A percentile compares a stretch with the other conserved stretches of the same genome.
Conservation (phyloP, 2,329 filamentous ascomycete species). For the Fusarium cicatricum region DNA sequence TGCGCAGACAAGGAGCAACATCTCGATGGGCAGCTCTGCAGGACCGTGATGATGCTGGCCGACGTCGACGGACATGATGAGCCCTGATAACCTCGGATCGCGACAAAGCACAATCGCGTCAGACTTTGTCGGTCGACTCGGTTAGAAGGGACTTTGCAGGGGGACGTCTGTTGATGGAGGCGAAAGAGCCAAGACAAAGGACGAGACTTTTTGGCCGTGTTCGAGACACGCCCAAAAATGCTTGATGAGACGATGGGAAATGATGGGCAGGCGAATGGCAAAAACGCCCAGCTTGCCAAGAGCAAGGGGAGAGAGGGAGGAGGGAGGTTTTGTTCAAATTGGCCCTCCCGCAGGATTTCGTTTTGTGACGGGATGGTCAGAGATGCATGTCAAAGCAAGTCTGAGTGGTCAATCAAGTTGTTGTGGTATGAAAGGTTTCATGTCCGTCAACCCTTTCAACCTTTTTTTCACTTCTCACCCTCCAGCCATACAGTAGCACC, state of each 20-base stretch:
- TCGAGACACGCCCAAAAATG: slow-evolving; percentile 19
- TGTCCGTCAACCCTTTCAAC: too few relatives aligned
- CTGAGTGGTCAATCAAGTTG: slow-evolving; percentile 5
- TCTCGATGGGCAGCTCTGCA: neutral
- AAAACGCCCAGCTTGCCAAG: slow-evolving; percentile 34
- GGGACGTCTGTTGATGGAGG: slow-evolving; percentile 12
- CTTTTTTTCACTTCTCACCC: too few relatives aligned
- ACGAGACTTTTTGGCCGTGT: neutral
- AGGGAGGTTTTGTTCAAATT: slow-evolving; percentile 7
- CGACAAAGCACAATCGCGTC: neutral
- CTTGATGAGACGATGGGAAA: neutral
- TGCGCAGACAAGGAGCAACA: neutral
- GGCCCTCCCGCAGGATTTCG: slow-evolving; percentile 12
- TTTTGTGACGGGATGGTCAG: slow-evolving; percentile 3
- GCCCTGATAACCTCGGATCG: slow-evolving; percentile 25
- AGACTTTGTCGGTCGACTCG: slow-evolving; percentile 7
- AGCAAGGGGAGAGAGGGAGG: neutral
- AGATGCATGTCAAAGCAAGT: slow-evolving; percentile 1
- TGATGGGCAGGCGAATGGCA: slow-evolving; percentile 5
- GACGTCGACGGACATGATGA: slow-evolving; percentile 2
- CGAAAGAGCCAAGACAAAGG: slow-evolving; percentile 22
- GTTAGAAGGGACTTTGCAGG: slow-evolving; percentile 16
- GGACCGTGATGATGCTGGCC: neutral
- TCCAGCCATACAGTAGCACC: too few relatives aligned
- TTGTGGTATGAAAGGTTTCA: too few relatives aligned